Conservation (phyloP, 805 yeast genomes). For the Candida qinlingensis region DNA sequence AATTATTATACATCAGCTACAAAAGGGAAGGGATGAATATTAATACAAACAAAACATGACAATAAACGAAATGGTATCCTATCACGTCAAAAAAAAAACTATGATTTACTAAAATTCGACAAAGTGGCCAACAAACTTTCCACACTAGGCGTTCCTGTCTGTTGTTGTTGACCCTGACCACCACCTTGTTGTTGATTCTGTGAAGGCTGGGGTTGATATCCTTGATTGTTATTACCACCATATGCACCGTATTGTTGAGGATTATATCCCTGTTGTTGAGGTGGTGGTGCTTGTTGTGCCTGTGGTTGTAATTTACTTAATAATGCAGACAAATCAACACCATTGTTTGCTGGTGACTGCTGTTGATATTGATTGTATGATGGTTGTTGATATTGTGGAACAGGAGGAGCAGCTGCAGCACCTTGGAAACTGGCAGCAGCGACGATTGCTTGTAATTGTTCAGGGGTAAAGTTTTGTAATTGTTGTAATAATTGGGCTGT, state of each 20-base stretch:
- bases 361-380: constrained; percentile 6
- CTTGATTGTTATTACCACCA: constrained; percentile 3
- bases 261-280: constrained; percentile 2
- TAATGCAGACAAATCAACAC: constrained; percentile 8
- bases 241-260: neutral
- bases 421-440: constrained; percentile 5
- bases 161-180: constrained; percentile 14
- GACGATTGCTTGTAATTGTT: constrained; percentile 11
- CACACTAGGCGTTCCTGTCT: constrained; percentile 29
- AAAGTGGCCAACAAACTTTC: constrained; percentile 31
- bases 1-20: too few relatives aligned
- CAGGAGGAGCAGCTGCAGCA: constrained; percentile 7
- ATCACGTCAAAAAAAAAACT: too few relatives aligned
- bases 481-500: constrained; percentile 6
- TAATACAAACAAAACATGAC: too few relatives aligned
- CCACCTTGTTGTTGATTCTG: constrained; percentile 12
- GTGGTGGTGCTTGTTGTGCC: neutral
- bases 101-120: constrained; percentile 23
- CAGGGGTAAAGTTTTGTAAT: constrained; percentile 10
- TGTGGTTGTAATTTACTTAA: constrained; percentile 8
- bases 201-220: constrained; percentile 18
- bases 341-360: constrained; percentile 4
- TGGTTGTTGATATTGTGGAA: constrained; percentile 9
- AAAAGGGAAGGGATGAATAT: too few relatives aligned
- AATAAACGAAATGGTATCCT: too few relatives aligned